Evolutionary conservation across 2,329 filamentous ascomycete genomes (phyloP).

Genomic region (Trichoderma sp.): DNA sequence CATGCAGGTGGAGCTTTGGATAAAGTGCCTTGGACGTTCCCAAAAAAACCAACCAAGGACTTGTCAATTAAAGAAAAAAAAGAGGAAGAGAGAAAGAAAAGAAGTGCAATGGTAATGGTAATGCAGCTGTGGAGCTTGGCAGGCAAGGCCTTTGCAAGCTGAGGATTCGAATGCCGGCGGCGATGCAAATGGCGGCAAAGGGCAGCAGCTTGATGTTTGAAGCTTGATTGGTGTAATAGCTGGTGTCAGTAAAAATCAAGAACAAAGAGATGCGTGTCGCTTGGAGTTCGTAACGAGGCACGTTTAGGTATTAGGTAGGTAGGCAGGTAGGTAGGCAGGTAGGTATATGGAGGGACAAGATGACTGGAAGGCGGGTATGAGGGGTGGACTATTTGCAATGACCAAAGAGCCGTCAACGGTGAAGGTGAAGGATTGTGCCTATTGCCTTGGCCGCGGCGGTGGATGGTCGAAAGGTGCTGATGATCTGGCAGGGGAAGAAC

Average conservation of each 20-base stretch:
- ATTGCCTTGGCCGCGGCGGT: constrained; percentile 34
- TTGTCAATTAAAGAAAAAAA: background rate
- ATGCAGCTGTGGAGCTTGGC: background rate
- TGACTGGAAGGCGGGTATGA: constrained; percentile 27
- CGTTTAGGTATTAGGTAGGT: constrained; percentile 32
- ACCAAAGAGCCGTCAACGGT: constrained; percentile 30
- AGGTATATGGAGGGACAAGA: constrained; percentile 26
- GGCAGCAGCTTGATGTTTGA: background rate
- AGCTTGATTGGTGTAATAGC: background rate
- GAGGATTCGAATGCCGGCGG: background rate
- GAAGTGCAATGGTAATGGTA: background rate
- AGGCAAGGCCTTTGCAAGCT: background rate
- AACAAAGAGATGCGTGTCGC: constrained; percentile 19
- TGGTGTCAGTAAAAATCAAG: background rate
- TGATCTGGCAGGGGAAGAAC: constrained; percentile 26
- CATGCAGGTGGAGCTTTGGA: constrained; percentile 26
- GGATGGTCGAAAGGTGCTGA: constrained; percentile 29
- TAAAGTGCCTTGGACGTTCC: constrained; percentile 20
- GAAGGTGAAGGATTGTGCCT: constrained; percentile 31
- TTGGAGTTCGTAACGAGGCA: constrained; percentile 28
- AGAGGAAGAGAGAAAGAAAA: background rate
- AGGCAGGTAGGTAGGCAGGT: too few species aligned
- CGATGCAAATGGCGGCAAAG: background rate
- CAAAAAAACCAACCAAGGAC: background rate
- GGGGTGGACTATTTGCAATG: constrained; percentile 28